These are phyloP conservation scores for Tylopilus sp. DNA, from an alignment of 768 basidiomycete genomes.

Conservation along the genomic window DNA sequence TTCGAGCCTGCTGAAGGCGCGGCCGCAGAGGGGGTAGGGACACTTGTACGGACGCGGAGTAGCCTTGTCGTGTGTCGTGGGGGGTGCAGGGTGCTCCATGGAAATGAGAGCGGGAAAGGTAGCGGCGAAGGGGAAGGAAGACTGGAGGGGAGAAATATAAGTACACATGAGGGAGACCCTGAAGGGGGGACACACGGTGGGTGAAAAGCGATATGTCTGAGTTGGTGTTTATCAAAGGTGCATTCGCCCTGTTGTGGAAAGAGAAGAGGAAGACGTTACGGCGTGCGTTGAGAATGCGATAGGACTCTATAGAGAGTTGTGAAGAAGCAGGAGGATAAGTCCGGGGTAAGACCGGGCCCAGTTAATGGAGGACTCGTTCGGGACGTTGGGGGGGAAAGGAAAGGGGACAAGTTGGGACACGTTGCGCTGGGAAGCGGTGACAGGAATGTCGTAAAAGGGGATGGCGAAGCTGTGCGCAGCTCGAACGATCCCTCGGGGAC, in stretches of 20 bases:
- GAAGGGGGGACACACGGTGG: slow-evolving; percentile 19
- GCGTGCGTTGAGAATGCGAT: slow-evolving; percentile 21
- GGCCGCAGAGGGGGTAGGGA: slow-evolving; percentile 83
- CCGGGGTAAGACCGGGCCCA: slow-evolving; percentile 29
- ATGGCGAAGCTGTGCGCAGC: slow-evolving; percentile 19
- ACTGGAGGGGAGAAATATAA: slow-evolving; percentile 28
- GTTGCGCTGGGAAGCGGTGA: slow-evolving; percentile 21
- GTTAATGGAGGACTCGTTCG: slow-evolving; percentile 23
- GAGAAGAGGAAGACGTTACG: slow-evolving; percentile 24
- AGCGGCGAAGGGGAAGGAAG: slow-evolving; percentile 12
- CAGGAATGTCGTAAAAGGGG: slow-evolving; percentile 24
- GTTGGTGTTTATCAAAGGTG: slow-evolving; percentile 21
- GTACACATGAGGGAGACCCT: slow-evolving; percentile 24
- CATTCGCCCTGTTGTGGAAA: slow-evolving; percentile 21
- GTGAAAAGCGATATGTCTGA: slow-evolving; percentile 16
- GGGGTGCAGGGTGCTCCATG: slow-evolving; percentile 22
- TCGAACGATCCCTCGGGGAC: slow-evolving; percentile 23
- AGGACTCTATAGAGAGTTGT: slow-evolving; percentile 24
- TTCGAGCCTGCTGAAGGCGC: slow-evolving; percentile 95
- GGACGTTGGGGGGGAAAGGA: slow-evolving; percentile 11
- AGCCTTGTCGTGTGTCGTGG: slow-evolving; percentile 35
- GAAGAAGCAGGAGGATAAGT: slow-evolving; percentile 26
- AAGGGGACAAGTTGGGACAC: slow-evolving; percentile 18
- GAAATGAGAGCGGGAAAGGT: slow-evolving; percentile 10
- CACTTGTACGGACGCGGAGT: slow-evolving; percentile 90